Evolutionary conservation across 2,329 filamentous ascomycete genomes (phyloP).

Genomic region (Phyllosticta citrichinensis): DNA sequence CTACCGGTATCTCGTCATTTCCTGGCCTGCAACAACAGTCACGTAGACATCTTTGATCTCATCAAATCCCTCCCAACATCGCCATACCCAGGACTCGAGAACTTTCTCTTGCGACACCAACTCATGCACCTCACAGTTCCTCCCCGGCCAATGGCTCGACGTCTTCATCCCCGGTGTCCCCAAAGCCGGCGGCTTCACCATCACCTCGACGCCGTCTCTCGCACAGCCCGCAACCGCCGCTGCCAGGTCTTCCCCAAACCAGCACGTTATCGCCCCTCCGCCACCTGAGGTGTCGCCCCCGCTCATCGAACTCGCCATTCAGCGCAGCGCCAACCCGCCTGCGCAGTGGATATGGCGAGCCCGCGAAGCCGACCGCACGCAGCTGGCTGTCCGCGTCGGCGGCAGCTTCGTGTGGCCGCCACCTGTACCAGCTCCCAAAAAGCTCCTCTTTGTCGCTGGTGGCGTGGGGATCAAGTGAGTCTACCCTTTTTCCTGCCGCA

Average conservation of each 20-base stretch:
- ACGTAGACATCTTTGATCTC: neutral
- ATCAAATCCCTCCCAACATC: neutral
- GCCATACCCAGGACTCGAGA: neutral
- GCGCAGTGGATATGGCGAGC: conserved; percentile 66
- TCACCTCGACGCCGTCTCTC: conserved; percentile 57
- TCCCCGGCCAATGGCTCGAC: conserved; percentile 83
- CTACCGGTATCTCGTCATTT: too few species aligned
- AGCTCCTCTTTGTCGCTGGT: conserved; percentile 65
- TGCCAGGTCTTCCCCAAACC: neutral
- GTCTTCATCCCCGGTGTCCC: conserved; percentile 59
- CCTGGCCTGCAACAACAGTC: too few species aligned
- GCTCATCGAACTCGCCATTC: conserved; percentile 71
- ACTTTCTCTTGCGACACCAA: neutral
- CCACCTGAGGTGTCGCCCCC: conserved; percentile 14
- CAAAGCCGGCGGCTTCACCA: conserved; percentile 77
- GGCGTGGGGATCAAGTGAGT: conserved; percentile 71
- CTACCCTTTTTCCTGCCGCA: too few species aligned
- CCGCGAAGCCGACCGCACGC: conserved; percentile 46
- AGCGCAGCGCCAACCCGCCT: conserved; percentile 62
- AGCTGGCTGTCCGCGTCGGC: conserved; percentile 61
- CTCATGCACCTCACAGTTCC: conserved; percentile 45
- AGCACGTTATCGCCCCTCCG: conserved; percentile 4
- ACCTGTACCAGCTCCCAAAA: conserved; percentile 40
- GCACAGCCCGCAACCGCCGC: conserved; percentile 17
- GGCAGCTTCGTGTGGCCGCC: conserved; percentile 77